Percentiles rank a stretch among this genome's conserved stretches.
Evolutionary conservation across 495 filamentous ascomycete genomes (phyloP).

Genomic region (Talaromyces proteolyticus): DNA sequence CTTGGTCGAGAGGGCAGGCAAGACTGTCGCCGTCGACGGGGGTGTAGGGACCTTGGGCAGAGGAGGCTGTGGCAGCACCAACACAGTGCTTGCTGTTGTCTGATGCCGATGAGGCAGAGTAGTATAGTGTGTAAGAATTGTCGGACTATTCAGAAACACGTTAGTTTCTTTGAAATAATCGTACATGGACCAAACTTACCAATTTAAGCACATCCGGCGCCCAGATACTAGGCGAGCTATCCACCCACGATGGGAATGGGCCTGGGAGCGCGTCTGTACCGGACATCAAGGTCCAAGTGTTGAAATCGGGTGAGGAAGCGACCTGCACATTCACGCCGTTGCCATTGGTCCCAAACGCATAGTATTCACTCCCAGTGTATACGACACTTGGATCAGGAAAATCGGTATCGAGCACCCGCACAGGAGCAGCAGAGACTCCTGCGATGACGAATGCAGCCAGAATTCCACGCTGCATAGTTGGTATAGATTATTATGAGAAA

Average conservation of each 20-base stretch:
- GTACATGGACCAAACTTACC: constrained; percentile 12
- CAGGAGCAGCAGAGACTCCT: neutral
- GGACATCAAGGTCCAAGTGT: constrained; percentile 20
- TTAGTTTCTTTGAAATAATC: neutral
- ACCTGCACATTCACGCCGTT: constrained; percentile 11
- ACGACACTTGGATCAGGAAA: constrained; percentile 33
- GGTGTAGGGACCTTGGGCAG: constrained; percentile 43
- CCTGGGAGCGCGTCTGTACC: constrained; percentile 23
- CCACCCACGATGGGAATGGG: constrained; percentile 14
- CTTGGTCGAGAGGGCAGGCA: constrained; percentile 42
- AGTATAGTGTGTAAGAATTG: constrained; percentile 51
- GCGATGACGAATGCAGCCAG: neutral
- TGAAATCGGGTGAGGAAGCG: constrained; percentile 25
- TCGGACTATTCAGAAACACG: constrained; percentile 18
- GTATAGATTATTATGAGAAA: neutral
- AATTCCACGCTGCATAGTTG: neutral
- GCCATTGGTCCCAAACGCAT: constrained; percentile 26
- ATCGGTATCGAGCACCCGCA: constrained; percentile 7
- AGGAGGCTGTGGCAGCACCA: constrained; percentile 26
- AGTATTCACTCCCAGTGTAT: constrained; percentile 26
- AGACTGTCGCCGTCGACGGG: constrained; percentile 26
- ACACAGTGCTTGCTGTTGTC: constrained; percentile 41
- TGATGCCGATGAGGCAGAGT: constrained; percentile 34
- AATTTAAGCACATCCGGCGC: constrained; percentile 30
- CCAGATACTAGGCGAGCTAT: constrained; percentile 11